Evolutionary conservation across 768 basidiomycete species (phyloP), one percentile per base, ranked within the genome.

Genomic region (Candolleomyces efflorescens): DNA sequence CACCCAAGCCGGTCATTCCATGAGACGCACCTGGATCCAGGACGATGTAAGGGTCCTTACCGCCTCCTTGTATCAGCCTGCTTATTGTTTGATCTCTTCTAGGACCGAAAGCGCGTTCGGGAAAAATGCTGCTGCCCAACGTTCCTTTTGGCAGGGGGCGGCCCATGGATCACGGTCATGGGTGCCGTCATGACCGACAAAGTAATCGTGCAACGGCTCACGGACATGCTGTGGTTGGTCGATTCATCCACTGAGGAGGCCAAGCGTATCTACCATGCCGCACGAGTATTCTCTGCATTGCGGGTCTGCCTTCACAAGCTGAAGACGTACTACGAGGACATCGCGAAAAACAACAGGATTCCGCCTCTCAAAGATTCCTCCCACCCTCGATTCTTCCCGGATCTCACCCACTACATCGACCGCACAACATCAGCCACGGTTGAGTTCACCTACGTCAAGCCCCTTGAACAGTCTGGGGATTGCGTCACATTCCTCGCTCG

Each of bases 161-260:
- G 72, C 12, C 66, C 73, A 17, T 70, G 69, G 66, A 24, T 76
- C 11, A 54, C 59, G 12, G 63, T 77, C 32, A 60, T 71, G 36
- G 76, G 76, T 23, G 71, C 65, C n/a, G 59, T 75, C 17, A 37
- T 68, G 32, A 68, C 68, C 0, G 37, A 55, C 17, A 38, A 56
- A 1, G 62, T 62, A 32, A 59, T 78, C 10, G 65, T 70, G 36
- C 73, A 75, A 56, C 63, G 59, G 13, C 69, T 75, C 12, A 73
- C 71, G 0, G 71, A 73, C 48, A 66, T 64, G 46, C 24, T 70
- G 18, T 73, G 72, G 70, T 43, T 71, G 23, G 73, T 65, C 49
- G 3, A 43, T 6, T 43, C 41, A 17, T 43, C 41, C 3, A 43
- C 41, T 43, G 41, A 43, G 9, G 43, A 36, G 44, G 41, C 27